These are phyloP conservation scores for Teunomyces atbi DNA, from an alignment of 805 yeast genomes.

Conservation along the genomic window DNA sequence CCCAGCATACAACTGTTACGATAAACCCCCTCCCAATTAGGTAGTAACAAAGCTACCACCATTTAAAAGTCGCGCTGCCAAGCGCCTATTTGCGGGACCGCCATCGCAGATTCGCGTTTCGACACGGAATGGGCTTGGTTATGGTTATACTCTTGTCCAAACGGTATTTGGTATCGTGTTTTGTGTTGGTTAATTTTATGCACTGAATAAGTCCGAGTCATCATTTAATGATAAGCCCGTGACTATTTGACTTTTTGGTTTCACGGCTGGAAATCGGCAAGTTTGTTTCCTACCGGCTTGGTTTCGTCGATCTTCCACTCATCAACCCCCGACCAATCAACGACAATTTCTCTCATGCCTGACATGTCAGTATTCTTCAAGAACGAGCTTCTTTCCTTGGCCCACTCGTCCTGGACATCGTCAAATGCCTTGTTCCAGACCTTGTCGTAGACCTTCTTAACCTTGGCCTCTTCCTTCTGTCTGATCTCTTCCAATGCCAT, in stretches of 20 bases:
- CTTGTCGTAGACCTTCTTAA: constrained; percentile 62
- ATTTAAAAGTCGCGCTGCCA: no score
- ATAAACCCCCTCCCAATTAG: no score
- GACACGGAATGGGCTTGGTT: no score
- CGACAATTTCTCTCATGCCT: constrained; percentile 46
- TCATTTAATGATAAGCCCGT: no score
- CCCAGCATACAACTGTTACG: neutral
- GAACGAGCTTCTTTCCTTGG: constrained; percentile 62
- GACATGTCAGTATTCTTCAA: constrained; percentile 74
- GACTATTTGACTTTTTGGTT: constrained; percentile 11
- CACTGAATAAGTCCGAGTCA: no score
- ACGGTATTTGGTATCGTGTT: no score
- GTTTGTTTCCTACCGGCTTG: constrained; percentile 27
- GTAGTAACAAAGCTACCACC: no score
- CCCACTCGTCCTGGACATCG: constrained; percentile 74
- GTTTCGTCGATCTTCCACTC: constrained; percentile 32
- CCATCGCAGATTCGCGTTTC: no score
- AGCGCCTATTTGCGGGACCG: no score
- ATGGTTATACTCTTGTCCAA: no score
- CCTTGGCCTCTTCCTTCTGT: constrained; percentile 58
- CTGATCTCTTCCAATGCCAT: constrained; percentile 78
- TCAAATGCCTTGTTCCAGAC: constrained; percentile 79
- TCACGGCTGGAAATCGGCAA: constrained; percentile 43
- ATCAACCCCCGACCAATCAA: constrained; percentile 71
- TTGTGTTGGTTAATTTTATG: no score